Evolutionary conservation across 2,329 filamentous ascomycete genomes (phyloP), one percentile per base, ranked within the genome.

Genomic region (Fusarium napiforme): DNA sequence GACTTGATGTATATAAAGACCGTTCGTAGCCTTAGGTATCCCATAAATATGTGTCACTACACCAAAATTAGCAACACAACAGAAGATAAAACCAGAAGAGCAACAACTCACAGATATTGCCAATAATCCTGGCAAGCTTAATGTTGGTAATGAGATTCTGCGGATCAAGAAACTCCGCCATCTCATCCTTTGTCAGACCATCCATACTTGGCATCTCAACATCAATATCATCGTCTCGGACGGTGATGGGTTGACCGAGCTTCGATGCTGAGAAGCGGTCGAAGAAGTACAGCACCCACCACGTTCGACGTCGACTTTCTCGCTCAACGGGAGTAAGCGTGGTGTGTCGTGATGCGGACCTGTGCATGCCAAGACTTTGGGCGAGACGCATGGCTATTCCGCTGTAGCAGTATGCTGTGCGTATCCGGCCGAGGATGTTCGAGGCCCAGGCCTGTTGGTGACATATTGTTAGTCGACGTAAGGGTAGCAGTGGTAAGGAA

Each of bases 351-450:
- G 77, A 73, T 78, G 71, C 75, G 0, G 77, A 72, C 34, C 85
- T 80, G 39, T 86, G 85, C 61, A 86, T 75, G 0, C 84, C 85
- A 9, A 86, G 81, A 18, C 80, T 82, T 19, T 84, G 75, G 4
- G 83, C 80, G 34, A 85, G 74, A 9, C 84, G 80, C 78, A 85
- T 75, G 2, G 80, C 80, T 7, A 77, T 79, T 3, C 80, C 80
- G 19, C 75, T 78, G n/a, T 81, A 81, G 21, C 73, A 76, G 52
- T 79, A 80, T 26, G 80, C 80, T 5, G 80, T 79, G 7, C 78
- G 64, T 4, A 80, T 76, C 0, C 84, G 63, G 69, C 84, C 72
- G 42, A 85, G 40, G 67, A 82, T 66, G 77, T 83, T 74, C 71
- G 77, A 70, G 70, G 79, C 72, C 76, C 78, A 79, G 1, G 77